phyloP scores from a whole-genome alignment of 2,329 filamentous ascomycete species.

The Sarocladiaceae sp. region DNA sequence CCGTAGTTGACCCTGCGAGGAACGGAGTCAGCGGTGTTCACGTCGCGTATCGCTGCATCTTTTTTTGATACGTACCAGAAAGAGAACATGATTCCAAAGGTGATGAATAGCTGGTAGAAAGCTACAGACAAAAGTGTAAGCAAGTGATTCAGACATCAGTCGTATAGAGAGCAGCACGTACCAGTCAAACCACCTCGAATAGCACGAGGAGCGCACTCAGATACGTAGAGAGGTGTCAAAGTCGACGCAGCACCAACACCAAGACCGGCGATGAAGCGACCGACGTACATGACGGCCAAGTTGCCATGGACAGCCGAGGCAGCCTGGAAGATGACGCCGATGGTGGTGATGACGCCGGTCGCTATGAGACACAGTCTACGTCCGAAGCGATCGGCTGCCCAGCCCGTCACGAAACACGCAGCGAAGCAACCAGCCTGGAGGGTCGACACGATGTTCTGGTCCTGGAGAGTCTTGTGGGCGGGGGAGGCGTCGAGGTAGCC shows the following conservation, averaged over 20 bases:
- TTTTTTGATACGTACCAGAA: slow-evolving; percentile 30
- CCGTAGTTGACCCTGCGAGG: slow-evolving; percentile 50
- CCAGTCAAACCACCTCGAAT: slow-evolving; percentile 44
- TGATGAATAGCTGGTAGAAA: slow-evolving; percentile 45
- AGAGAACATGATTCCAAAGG: slow-evolving; percentile 35
- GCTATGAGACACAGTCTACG: slow-evolving; percentile 48
- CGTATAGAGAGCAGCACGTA: slow-evolving; percentile 20
- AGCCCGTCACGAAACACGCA: slow-evolving; percentile 52
- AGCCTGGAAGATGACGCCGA: slow-evolving; percentile 60
- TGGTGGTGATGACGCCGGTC: slow-evolving; percentile 48
- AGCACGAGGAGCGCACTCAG: slow-evolving; percentile 43
- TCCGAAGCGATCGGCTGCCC: slow-evolving; percentile 48
- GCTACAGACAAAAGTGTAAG: slow-evolving; percentile 19
- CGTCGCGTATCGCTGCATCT: too few relatives aligned
- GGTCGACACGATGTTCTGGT: slow-evolving; percentile 63
- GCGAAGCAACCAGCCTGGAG: slow-evolving; percentile 64
- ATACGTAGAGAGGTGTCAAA: slow-evolving; percentile 37
- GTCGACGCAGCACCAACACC: slow-evolving; percentile 45
- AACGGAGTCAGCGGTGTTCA: not conserved
- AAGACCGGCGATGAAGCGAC: slow-evolving; percentile 47
- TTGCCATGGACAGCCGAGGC: slow-evolving; percentile 46
- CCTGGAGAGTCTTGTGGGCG: slow-evolving; percentile 42
- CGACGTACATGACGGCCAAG: slow-evolving; percentile 58
- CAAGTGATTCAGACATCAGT: not conserved
- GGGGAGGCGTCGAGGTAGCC: slow-evolving; percentile 23